Evolutionary conservation across 2,329 filamentous ascomycete genomes (phyloP).

Genomic region (Dothideomycetes sp.): DNA sequence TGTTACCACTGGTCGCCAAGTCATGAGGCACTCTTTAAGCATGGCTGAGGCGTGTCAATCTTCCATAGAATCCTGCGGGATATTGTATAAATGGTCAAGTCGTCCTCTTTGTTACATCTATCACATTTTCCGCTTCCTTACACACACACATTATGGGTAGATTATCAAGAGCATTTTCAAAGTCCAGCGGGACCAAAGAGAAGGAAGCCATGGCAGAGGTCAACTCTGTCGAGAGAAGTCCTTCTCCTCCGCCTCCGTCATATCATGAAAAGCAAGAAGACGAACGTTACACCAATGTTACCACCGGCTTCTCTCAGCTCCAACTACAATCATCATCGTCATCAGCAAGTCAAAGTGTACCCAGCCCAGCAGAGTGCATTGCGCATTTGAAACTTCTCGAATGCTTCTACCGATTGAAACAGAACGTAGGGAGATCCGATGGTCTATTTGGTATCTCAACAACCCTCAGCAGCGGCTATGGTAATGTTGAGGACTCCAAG

Average conservation of each 20-base stretch:
- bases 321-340: background rate
- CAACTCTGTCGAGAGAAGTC: constrained; percentile 11
- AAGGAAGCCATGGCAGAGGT: constrained; percentile 23
- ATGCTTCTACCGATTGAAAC: constrained; percentile 57
- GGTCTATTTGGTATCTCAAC: constrained; percentile 51
- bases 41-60: no score
- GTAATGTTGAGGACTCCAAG: constrained; percentile 26
- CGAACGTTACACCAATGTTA: constrained; percentile 20
- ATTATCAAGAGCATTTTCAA: constrained; percentile 22
- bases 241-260: constrained; percentile 17
- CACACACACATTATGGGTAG: constrained; percentile 12
- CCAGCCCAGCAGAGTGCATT: constrained; percentile 48
- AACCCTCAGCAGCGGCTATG: no score
- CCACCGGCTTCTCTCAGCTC: constrained; percentile 17
- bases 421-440: constrained; percentile 56
- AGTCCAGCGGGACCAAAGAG: constrained; percentile 18
- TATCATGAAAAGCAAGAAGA: constrained; percentile 14
- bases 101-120: background rate
- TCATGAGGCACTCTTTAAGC: background rate
- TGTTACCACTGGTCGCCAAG: no score
- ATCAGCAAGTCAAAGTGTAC: background rate
- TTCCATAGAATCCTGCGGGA: background rate
- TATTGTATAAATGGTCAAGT: background rate
- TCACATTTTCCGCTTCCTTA: background rate
- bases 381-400: constrained; percentile 66